Conservation (phyloP, 2,329 filamentous ascomycete genomes). For the Colletotrichum cereale region DNA sequence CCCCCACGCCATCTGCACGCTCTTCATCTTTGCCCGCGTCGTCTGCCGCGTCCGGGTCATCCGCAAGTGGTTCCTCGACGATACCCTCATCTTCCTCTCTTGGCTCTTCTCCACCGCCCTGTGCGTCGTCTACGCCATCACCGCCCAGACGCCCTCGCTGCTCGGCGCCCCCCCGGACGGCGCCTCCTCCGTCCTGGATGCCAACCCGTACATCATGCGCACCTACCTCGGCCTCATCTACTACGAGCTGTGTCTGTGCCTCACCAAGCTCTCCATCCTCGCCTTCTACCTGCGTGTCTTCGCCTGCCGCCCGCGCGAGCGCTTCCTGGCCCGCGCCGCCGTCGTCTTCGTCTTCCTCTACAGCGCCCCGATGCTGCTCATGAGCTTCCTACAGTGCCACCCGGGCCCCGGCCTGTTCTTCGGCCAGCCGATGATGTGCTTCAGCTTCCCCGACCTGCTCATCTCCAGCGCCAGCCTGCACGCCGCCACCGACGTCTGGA, state of each 20-base stretch:
- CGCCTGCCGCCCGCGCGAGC: slow-evolving; percentile 48
- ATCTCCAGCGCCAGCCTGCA: slow-evolving; percentile 60
- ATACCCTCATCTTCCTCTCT: slow-evolving; percentile 49
- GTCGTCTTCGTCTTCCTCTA: slow-evolving; percentile 51
- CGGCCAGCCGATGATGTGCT: slow-evolving; percentile 52
- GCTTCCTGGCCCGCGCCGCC: slow-evolving; percentile 49
- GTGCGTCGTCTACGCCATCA: slow-evolving; percentile 49
- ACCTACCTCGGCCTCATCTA: slow-evolving; percentile 52
- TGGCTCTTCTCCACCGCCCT: slow-evolving; percentile 50
- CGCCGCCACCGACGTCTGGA: slow-evolving; percentile 59
- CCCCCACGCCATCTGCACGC: slow-evolving; percentile 50
- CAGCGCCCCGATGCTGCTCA: slow-evolving; percentile 51
- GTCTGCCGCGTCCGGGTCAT: slow-evolving; percentile 47
- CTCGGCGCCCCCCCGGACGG: slow-evolving; percentile 33
- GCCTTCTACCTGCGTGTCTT: slow-evolving; percentile 55
- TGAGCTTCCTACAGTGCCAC: slow-evolving; percentile 58
- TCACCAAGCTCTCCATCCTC: slow-evolving; percentile 56
- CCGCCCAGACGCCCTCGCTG: slow-evolving; percentile 44
- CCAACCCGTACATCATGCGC: slow-evolving; percentile 47
- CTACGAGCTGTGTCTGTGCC: slow-evolving; percentile 53
- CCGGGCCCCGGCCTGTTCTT: slow-evolving; percentile 53
- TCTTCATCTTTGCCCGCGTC: slow-evolving; percentile 47
- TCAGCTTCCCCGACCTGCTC: slow-evolving; percentile 56
- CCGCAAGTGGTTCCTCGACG: slow-evolving; percentile 51
- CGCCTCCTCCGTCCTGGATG: slow-evolving; percentile 25